Evolutionary conservation across 73 alveolate genomes (phyloP), one percentile per base, ranked within the genome.

Genomic region (Uronychia binucleata): DNA sequence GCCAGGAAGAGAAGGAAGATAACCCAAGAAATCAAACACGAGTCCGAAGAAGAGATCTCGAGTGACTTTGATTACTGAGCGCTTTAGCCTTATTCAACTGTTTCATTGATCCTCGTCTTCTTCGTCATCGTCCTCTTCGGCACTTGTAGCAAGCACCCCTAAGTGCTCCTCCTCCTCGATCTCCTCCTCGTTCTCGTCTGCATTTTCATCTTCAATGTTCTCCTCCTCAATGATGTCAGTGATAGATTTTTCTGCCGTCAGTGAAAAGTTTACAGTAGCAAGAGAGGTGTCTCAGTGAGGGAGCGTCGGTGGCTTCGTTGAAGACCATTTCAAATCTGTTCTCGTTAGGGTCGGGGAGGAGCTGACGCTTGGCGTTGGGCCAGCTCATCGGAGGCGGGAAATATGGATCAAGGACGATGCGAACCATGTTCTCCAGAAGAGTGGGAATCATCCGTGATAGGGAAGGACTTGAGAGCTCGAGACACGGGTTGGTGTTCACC

Each of bases 401-500:
- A 26, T 58, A 14, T 26, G 89, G 89, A 28, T 82, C 89, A 1
- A 82, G 13, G 14, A 83, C 82, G 0, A 82, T 82, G 5, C 77
- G 28, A 0, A 34, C 82, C 57, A 34, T 32, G 33, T 82, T 74
- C 33, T 82, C 89, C 1, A 82, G 30, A 58, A 82, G 11, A 25
- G 78, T 74, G 11, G 89, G 89, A 34, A 82, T 82, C 1, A 82
- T 32, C 1, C 89, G 58, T 0, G 77, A 8, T 1, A 82, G 31
- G 58, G 30, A 67, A 32, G 59, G 77, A 0, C 82, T 74, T 31
- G 89, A 74, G 5, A 82, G 77, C 31, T 90, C 94, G 30, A 92
- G 83, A 32, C 95, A 89, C 0, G 98, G 98, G 77, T 93, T 88
- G n/a, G 97, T 91, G 84, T 95, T 95, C 34, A 93, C 94, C 89